These are phyloP conservation scores for Cyberlindnera lachancei DNA, from an alignment of 805 yeast species.

Conservation along the genomic window DNA sequence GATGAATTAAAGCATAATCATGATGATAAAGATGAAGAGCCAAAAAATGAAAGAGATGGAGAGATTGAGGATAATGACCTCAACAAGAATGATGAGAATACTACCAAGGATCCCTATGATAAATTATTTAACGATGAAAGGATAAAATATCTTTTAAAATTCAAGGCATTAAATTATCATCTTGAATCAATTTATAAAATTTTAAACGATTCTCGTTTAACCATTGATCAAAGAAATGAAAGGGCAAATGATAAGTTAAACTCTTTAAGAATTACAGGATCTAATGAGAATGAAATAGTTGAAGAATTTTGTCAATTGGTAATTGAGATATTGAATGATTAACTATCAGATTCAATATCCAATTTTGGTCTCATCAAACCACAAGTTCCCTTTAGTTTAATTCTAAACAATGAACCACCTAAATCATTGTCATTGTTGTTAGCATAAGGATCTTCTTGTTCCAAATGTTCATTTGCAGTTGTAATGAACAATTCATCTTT, in stretches of 20 bases:
- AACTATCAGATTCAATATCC: conserved; percentile 1
- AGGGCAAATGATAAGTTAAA: conserved; percentile 56
- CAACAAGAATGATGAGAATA: not conserved
- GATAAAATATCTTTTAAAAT: conserved; percentile 38
- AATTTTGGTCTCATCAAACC: conserved; percentile 25
- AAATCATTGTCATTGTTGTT: conserved; percentile 34
- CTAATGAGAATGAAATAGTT: conserved; percentile 57
- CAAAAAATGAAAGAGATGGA: conserved; percentile 1
- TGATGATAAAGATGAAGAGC: not conserved
- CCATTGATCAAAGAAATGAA: conserved; percentile 50
- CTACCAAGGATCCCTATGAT: conserved; percentile 10
- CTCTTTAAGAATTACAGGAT: conserved; percentile 55
- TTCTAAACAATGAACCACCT: conserved; percentile 55
- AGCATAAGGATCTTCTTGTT: conserved; percentile 31
- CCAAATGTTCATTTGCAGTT: conserved; percentile 46
- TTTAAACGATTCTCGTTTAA: conserved; percentile 30
- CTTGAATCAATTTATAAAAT: conserved; percentile 41
- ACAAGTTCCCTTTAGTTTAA: conserved; percentile 30
- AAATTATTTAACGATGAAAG: conserved; percentile 33
- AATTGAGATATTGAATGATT: conserved; percentile 5
- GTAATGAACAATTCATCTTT: conserved; percentile 59
- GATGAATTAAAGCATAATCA: not conserved
- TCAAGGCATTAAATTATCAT: conserved; percentile 51
- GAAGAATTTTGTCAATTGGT: conserved; percentile 53
- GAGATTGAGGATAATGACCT: conserved; percentile 12